Evolutionary conservation across 2,329 filamentous ascomycete species (phyloP).

Genomic region (Colletotrichum falcatum): DNA sequence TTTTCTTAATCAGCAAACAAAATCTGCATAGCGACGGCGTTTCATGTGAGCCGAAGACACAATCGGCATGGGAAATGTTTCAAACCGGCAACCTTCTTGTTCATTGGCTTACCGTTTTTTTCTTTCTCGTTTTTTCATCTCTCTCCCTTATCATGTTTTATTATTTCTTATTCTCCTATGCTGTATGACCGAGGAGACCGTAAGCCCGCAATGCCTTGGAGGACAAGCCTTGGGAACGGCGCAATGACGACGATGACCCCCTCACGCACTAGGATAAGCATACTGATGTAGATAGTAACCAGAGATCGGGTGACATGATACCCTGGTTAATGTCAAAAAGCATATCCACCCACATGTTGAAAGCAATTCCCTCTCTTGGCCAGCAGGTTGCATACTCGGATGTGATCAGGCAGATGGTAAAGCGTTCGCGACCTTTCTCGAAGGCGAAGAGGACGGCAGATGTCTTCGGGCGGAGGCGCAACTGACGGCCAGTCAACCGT

Average conservation of each 20-base stretch:
- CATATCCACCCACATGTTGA: not conserved
- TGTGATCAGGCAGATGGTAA: not conserved
- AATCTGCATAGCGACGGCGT: slow-evolving; percentile 24
- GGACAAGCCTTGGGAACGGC: not conserved
- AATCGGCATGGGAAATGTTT: not conserved
- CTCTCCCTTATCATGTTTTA: too few species aligned
- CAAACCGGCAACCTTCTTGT: not conserved
- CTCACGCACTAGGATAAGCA: not conserved
- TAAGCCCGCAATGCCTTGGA: not conserved
- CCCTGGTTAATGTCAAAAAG: not conserved
- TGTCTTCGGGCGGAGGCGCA: not conserved
- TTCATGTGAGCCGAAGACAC: not conserved
- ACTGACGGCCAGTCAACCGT: not conserved
- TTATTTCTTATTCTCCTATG: too few species aligned
- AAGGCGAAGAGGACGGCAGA: not conserved
- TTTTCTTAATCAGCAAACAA: not conserved
- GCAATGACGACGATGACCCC: not conserved
- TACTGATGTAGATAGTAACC: not conserved
- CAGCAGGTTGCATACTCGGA: not conserved
- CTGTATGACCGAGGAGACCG: not conserved
- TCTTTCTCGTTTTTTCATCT: not conserved
- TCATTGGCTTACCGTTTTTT: not conserved
- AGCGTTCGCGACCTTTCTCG: not conserved
- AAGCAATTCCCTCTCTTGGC: not conserved
- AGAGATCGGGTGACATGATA: not conserved